Percentiles rank a stretch among this genome's conserved stretches.
phyloP scores from a whole-genome alignment of 768 basidiomycete genomes.

The Hydnum rufescens region DNA sequence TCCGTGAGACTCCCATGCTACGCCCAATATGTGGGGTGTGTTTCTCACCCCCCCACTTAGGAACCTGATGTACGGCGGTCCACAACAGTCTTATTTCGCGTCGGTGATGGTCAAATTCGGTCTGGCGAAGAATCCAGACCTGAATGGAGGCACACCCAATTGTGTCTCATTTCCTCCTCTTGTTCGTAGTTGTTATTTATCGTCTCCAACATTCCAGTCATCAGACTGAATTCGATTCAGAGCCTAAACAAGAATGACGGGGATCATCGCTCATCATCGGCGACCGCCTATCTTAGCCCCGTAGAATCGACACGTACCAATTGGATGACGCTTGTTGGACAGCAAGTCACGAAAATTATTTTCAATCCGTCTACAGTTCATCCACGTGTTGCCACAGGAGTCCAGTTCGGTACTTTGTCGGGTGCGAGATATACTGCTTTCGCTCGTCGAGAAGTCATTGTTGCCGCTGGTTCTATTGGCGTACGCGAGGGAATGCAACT shows the following conservation, averaged over 20 bases:
- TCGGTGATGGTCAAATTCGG: constrained; percentile 28
- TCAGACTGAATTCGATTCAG: background rate
- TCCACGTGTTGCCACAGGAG: background rate
- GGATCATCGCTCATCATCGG: constrained; percentile 36
- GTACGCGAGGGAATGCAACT: too few species aligned
- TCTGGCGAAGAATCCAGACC: constrained; percentile 28
- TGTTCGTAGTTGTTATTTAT: too few species aligned
- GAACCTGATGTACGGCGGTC: constrained; percentile 41
- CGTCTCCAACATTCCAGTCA: too few species aligned
- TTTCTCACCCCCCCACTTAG: too few species aligned
- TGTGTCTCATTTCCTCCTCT: constrained; percentile 36
- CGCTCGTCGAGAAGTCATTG: constrained; percentile 5
- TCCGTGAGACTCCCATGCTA: constrained; percentile 14
- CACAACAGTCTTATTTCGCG: constrained; percentile 31
- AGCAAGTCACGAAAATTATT: constrained; percentile 8
- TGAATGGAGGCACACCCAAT: constrained; percentile 36
- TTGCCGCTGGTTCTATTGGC: constrained; percentile 8
- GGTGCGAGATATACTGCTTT: background rate
- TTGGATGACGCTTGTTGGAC: constrained; percentile 27
- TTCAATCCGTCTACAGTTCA: background rate
- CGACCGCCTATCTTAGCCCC: constrained; percentile 35
- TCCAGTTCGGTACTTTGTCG: background rate
- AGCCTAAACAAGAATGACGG: constrained; percentile 27
- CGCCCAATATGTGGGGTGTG: too few species aligned
- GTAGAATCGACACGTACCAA: constrained; percentile 28